Percentiles rank a stretch among this genome's conserved stretches.
phyloP scores from a whole-genome alignment of 2,329 filamentous ascomycete genomes.

The Aspergillus ustus region DNA sequence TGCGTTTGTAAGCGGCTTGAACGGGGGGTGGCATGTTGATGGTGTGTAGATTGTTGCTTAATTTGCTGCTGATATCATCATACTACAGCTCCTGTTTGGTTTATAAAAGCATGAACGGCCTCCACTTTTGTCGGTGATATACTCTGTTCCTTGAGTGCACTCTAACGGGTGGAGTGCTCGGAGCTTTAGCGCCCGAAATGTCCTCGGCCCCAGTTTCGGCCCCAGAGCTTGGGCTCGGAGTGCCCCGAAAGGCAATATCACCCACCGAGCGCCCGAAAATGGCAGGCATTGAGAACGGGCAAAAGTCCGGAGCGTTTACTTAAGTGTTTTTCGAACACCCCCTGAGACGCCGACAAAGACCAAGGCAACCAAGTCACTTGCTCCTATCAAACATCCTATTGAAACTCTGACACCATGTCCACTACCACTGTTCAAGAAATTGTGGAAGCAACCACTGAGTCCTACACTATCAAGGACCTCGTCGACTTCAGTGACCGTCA shows the following conservation, averaged over 20 bases:
- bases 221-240: neutral
- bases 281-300: too few relatives aligned
- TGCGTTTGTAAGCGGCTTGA: constrained; percentile 35
- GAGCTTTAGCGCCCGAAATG: constrained; percentile 9
- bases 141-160: too few relatives aligned
- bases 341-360: too few relatives aligned
- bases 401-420: constrained; percentile 17
- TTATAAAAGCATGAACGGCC: too few relatives aligned
- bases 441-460: constrained; percentile 16
- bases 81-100: too few relatives aligned
- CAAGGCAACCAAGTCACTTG: neutral
- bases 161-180: neutral
- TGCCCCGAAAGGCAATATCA: neutral
- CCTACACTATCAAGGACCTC: constrained; percentile 16
- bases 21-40: constrained; percentile 37
- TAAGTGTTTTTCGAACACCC: constrained; percentile 16
- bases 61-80: too few relatives aligned
- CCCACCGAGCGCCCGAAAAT: too few relatives aligned
- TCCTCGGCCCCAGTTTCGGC: neutral
- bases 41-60: too few relatives aligned
- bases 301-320: neutral
- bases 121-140: too few relatives aligned
- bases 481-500: constrained; percentile 19
- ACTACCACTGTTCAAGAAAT: constrained; percentile 17
- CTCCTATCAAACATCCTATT: neutral